Percentiles rank a stretch among this genome's conserved stretches.
Evolutionary conservation across 75 land plant genomes (phyloP).

Genomic region (Cupressus sempervirens): DNA sequence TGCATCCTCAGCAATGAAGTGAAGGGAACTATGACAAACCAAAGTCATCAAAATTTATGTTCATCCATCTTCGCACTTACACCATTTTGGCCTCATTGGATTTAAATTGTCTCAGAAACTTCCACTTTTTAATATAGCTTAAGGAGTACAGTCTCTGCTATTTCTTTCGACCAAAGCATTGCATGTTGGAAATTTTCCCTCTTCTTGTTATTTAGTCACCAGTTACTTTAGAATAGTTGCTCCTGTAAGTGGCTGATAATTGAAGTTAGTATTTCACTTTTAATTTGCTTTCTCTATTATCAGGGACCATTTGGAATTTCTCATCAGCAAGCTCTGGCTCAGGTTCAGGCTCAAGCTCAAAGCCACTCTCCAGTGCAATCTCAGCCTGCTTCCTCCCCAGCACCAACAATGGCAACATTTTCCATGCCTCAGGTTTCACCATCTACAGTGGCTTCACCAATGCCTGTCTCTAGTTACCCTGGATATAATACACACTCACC

Average conservation of each 20-base stretch:
- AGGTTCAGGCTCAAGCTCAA: conserved; percentile 33
- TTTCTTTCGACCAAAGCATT: neutral
- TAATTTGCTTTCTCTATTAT: neutral
- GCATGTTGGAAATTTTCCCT: neutral
- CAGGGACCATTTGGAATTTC: conserved; percentile 47
- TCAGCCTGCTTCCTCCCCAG: neutral
- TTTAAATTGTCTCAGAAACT: no score
- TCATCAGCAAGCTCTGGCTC: conserved; percentile 35
- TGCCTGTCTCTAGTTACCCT: neutral
- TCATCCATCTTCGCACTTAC: neutral
- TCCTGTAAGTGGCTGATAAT: neutral
- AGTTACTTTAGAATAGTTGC: neutral
- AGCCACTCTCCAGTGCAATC: conserved; percentile 21
- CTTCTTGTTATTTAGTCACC: neutral
- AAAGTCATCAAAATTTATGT: neutral
- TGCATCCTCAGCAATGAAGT: neutral
- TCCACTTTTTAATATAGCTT: no score
- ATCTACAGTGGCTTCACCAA: conserved; percentile 17
- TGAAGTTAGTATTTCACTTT: neutral
- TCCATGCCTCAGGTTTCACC: neutral
- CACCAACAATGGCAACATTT: conserved; percentile 12
- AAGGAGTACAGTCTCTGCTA: neutral
- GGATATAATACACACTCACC: neutral
- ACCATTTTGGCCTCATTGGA: neutral
- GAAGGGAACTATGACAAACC: neutral